These are phyloP conservation scores for Apium graveolens DNA, from an alignment of 129 eudicot species.

Conservation along the genomic window DNA sequence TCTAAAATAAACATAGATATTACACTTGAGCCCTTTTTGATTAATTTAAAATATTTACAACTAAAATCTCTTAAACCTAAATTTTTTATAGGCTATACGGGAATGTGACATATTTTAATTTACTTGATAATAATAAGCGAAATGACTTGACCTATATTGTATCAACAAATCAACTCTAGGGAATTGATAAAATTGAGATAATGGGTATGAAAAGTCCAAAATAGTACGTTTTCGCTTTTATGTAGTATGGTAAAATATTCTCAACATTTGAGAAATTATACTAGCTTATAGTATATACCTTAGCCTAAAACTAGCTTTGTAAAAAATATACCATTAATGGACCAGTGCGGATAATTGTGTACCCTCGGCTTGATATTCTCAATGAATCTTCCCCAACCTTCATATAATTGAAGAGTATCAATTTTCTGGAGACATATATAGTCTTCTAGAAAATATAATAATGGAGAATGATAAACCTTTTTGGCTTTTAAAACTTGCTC, in stretches of 20 bases:
- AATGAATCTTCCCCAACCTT: slow-evolving; percentile 96
- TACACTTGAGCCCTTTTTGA: not conserved
- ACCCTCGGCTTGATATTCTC: slow-evolving; percentile 89
- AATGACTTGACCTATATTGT: not conserved
- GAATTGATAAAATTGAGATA: not conserved
- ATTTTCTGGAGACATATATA: not conserved
- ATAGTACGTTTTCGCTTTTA: not conserved
- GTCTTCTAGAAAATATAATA: not conserved
- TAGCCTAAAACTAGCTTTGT: not conserved
- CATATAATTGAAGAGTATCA: slow-evolving; percentile 12
- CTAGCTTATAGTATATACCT: not conserved
- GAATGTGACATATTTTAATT: not conserved
- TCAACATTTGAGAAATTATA: not conserved
- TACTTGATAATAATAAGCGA: not conserved
- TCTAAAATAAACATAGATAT: slow-evolving; percentile 24
- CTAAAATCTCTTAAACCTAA: not conserved
- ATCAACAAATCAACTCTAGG: not conserved
- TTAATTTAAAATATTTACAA: not conserved
- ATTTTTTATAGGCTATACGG: not conserved
- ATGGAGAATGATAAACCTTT: slow-evolving; percentile 40
- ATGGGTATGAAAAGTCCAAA: not conserved
- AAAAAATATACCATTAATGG: slow-evolving; percentile 64
- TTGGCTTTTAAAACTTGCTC: slow-evolving; percentile 91
- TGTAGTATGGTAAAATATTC: not conserved
- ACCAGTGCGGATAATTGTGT: slow-evolving; percentile 94